Base-by-base conservation (phyloP, 2,329 filamentous ascomycete genomes). In the Karstenula rhodostoma region DNA sequence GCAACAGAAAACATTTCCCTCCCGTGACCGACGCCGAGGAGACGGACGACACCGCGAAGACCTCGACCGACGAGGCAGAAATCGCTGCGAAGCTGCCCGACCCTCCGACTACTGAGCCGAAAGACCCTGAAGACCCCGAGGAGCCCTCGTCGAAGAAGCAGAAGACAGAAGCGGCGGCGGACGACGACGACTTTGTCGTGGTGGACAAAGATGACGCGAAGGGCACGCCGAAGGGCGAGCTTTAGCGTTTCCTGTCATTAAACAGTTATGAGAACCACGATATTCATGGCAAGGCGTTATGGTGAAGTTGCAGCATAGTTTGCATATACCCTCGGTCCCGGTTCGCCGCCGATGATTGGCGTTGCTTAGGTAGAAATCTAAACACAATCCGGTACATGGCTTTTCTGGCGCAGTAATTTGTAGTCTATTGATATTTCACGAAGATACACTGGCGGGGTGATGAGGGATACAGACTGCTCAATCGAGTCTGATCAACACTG, bases 141-240 rank as follows among this genome's bases (percentile, higher is more conserved):
- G 71, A 83, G 67, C 78, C 80, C 22, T 78, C 79, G 15, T 60
- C 77, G 47, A 85, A 85, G 74, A 84, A 81, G 71, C 77, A 78
- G 64, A 85, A 82, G 74, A 70, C 70, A 42, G 68, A 74, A 10
- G 64, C 66, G 4, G 56, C 60, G 1, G 74, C 75, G 1, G 73
- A 77, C 29, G 74, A 76, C 1, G 73, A 77, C 29, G 74, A 76
- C 42, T 76, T 75, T 33, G 71, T 74, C 0, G 63, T 76, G 0
- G 62, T 76, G 4, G 68, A 73, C 13, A 73, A 70, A 56, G 71
- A 74, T 6, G 69, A 70, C 2, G 43, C 58, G 2, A 64, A 69
- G 27, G 69, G 68, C 10, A 60, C 65, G 0, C 46, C 58, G 2
- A 66, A 66, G 56, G 54, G 53, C 27, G 64, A 64, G 27, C 48